Conservation (phyloP, 192 early-diverging fungal species). For the Linderina pennispora region DNA sequence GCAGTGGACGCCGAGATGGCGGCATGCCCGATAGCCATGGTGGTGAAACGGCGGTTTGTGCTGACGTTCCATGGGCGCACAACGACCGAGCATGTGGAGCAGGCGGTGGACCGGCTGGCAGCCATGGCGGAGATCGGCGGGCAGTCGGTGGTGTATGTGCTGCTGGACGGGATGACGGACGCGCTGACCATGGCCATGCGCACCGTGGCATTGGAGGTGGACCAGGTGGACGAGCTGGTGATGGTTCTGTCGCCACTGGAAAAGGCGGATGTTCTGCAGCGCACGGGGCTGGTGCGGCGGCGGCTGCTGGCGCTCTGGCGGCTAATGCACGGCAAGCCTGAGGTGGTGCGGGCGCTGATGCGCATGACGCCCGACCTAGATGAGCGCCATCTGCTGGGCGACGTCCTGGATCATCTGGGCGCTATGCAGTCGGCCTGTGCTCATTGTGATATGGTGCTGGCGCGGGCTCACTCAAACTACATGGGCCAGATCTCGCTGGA, state of each 20-base stretch:
- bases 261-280: constrained; percentile 64
- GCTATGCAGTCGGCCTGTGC: constrained; percentile 60
- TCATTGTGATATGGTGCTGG: constrained; percentile 70
- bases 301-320: constrained; percentile 62
- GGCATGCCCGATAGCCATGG: constrained; percentile 3
- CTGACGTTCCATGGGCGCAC: constrained; percentile 4
- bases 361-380: constrained; percentile 35
- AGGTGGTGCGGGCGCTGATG: constrained; percentile 65
- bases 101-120: constrained; percentile 2
- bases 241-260: constrained; percentile 49
- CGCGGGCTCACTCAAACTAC: constrained; percentile 73
- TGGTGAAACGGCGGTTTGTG: constrained; percentile 1
- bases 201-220: constrained; percentile 68
- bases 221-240: constrained; percentile 71
- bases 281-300: constrained; percentile 69
- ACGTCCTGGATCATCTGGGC: constrained; percentile 55
- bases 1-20: not conserved
- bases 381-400: constrained; percentile 6
- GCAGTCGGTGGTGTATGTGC: constrained; percentile 47
- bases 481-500: constrained; percentile 75
- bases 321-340: constrained; percentile 58
- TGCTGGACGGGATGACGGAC: constrained; percentile 78
- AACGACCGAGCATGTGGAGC: not conserved
- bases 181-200: constrained; percentile 57
- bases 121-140: not conserved